phyloP scores from a whole-genome alignment of 2,329 filamentous ascomycete species.

The Colletotrichum caudatum region DNA sequence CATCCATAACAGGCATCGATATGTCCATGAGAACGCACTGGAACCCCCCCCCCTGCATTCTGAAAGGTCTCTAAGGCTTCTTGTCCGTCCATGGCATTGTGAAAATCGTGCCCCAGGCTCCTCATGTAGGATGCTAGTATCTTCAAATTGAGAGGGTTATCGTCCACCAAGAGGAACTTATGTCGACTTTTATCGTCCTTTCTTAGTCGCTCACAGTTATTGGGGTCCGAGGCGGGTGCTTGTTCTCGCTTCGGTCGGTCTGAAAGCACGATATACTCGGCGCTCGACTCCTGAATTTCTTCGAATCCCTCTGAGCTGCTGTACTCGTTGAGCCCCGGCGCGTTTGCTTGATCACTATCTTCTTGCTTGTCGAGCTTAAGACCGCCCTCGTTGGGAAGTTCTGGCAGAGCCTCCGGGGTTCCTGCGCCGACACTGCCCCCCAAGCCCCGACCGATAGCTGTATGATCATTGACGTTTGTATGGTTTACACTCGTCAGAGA shows the following conservation, averaged over 20 bases:
- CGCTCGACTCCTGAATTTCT: background rate
- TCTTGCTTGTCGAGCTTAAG: background rate
- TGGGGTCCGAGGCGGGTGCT: background rate
- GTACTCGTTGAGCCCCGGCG: background rate
- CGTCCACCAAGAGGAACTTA: conserved; percentile 54
- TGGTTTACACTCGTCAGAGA: conserved; percentile 5
- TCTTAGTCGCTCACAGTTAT: background rate
- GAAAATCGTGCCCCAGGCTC: conserved; percentile 49
- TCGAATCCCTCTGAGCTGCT: background rate
- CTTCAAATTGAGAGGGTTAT: conserved; percentile 56
- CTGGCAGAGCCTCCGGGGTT: background rate
- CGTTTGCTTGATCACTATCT: background rate
- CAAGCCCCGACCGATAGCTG: background rate
- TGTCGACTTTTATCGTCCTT: background rate
- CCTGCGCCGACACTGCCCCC: background rate
- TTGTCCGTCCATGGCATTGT: conserved; percentile 51
- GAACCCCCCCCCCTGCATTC: conserved; percentile 43
- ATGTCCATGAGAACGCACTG: conserved; percentile 60
- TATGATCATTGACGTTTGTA: background rate
- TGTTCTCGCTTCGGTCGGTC: background rate
- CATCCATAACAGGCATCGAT: conserved; percentile 70
- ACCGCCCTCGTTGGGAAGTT: background rate
- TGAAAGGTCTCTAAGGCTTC: conserved; percentile 50
- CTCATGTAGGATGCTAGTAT: conserved; percentile 52
- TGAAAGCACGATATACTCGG: background rate